These are phyloP conservation scores for Nigrograna mackinnonii DNA, from an alignment of 2,329 filamentous ascomycete species.

Conservation along the genomic window DNA sequence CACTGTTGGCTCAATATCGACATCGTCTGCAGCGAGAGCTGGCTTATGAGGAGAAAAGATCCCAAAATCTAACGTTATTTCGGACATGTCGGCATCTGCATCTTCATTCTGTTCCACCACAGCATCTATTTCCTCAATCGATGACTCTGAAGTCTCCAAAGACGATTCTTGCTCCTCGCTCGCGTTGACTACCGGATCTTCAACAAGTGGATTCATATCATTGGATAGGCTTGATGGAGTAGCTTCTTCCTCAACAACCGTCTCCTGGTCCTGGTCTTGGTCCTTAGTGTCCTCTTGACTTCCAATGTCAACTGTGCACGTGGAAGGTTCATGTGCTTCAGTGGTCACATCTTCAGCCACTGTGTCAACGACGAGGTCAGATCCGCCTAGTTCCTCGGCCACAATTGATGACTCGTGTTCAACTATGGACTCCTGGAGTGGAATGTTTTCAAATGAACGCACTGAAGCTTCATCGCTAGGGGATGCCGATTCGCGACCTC, in stretches of 20 bases:
- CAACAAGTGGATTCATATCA: no score
- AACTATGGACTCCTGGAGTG: no score
- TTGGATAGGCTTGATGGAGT: no score
- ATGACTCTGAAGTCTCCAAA: not conserved
- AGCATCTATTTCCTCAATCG: not conserved
- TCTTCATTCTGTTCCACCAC: not conserved
- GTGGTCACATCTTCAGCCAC: no score
- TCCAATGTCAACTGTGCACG: no score
- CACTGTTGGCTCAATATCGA: not conserved
- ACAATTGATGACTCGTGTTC: no score
- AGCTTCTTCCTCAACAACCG: not conserved
- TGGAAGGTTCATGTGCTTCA: no score
- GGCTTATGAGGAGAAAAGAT: not conserved
- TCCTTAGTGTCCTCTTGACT: not conserved
- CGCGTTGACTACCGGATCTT: not conserved
- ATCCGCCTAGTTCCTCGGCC: no score
- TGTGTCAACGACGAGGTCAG: no score
- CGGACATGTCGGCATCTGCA: conserved; percentile 14
- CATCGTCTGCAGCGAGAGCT: not conserved
- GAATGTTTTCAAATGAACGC: no score
- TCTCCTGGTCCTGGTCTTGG: not conserved
- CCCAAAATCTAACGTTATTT: conserved; percentile 6
- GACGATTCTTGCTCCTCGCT: not conserved
- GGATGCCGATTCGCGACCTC: no score
- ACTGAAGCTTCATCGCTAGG: no score